A percentile compares a stretch with the other conserved stretches of the same genome.
phyloP scores from a whole-genome alignment of 805 yeast species.

The Scheffersomyces stipitis region DNA sequence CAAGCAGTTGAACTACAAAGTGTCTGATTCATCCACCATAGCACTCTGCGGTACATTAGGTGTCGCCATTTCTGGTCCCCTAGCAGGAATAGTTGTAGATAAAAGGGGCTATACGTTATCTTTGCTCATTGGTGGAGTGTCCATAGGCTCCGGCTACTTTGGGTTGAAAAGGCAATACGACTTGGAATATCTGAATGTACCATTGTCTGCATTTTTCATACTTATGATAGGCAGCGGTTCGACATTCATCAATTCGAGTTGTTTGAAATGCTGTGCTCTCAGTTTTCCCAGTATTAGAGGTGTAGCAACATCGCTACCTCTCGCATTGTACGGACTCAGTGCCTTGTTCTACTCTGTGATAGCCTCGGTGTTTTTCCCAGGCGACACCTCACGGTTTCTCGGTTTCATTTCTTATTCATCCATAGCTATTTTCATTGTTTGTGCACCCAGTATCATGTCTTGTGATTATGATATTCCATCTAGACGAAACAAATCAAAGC shows the following conservation, averaged over 20 bases:
- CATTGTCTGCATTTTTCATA: slow-evolving; percentile 46
- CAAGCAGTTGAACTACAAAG: slow-evolving; percentile 51
- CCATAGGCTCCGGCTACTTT: slow-evolving; percentile 54
- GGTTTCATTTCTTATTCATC: slow-evolving; percentile 46
- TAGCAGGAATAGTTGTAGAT: slow-evolving; percentile 68
- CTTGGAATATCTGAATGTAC: slow-evolving; percentile 34
- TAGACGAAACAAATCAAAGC: slow-evolving; percentile 7
- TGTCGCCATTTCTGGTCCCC: slow-evolving; percentile 61
- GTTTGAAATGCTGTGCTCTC: slow-evolving; percentile 73
- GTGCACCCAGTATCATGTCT: slow-evolving; percentile 47
- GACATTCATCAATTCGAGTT: slow-evolving; percentile 61
- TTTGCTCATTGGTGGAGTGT: slow-evolving; percentile 48
- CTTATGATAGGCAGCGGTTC: slow-evolving; percentile 67
- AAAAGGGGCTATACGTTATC: slow-evolving; percentile 56
- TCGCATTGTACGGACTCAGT: slow-evolving; percentile 72
- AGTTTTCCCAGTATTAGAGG: slow-evolving; percentile 68
- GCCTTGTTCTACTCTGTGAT: slow-evolving; percentile 65
- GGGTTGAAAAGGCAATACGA: slow-evolving; percentile 54
- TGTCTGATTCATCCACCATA: slow-evolving; percentile 60
- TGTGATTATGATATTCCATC: slow-evolving; percentile 35
- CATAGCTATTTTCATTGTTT: slow-evolving; percentile 39
- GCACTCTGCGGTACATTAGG: slow-evolving; percentile 73
- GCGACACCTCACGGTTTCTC: slow-evolving; percentile 56
- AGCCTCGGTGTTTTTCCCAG: slow-evolving; percentile 53
- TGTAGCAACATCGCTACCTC: slow-evolving; percentile 71